Evolutionary conservation across 1,284 basidiomycete species (phyloP).

Genomic region (Athelia psychrophila): DNA sequence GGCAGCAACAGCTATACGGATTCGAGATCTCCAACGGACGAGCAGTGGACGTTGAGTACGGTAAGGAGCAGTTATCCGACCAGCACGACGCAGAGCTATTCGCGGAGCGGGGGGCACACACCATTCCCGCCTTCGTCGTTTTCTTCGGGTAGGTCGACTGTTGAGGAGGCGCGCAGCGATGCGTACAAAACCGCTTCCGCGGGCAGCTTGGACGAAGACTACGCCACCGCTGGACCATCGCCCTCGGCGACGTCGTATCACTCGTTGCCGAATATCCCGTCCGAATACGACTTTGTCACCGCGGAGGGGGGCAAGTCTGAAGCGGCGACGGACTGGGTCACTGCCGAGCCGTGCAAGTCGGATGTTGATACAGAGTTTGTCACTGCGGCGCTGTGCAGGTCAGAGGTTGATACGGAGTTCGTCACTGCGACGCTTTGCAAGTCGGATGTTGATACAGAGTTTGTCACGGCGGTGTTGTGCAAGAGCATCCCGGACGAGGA

Average conservation of each 20-base stretch:
- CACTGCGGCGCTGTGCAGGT: constrained; percentile 50
- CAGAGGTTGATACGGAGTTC: constrained; percentile 46
- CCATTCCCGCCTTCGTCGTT: constrained; percentile 30
- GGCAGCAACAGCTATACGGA: constrained; percentile 13
- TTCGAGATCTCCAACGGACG: constrained; percentile 16
- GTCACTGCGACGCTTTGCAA: constrained; percentile 46
- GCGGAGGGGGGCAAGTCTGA: constrained; percentile 34
- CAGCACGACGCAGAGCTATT: not conserved
- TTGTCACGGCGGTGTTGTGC: constrained; percentile 45
- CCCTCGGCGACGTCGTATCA: constrained; percentile 42
- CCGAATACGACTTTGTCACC: constrained; percentile 47
- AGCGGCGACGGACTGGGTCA: constrained; percentile 48
- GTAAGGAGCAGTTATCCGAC: too few species aligned
- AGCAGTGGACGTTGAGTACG: constrained; percentile 11
- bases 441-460: not conserved
- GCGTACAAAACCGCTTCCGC: constrained; percentile 1
- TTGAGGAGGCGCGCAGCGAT: not conserved
- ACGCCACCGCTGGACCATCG: constrained; percentile 26
- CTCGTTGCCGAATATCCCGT: constrained; percentile 51
- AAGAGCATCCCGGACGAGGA: constrained; percentile 28
- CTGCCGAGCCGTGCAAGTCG: constrained; percentile 39
- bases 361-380: constrained; percentile 45
- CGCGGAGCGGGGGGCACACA: constrained; percentile 21
- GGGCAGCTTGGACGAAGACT: constrained; percentile 28
- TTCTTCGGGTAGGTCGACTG: constrained; percentile 25